Conservation (phyloP, 2,329 filamentous ascomycete species). For the Paraconiothyrium brasiliense region DNA sequence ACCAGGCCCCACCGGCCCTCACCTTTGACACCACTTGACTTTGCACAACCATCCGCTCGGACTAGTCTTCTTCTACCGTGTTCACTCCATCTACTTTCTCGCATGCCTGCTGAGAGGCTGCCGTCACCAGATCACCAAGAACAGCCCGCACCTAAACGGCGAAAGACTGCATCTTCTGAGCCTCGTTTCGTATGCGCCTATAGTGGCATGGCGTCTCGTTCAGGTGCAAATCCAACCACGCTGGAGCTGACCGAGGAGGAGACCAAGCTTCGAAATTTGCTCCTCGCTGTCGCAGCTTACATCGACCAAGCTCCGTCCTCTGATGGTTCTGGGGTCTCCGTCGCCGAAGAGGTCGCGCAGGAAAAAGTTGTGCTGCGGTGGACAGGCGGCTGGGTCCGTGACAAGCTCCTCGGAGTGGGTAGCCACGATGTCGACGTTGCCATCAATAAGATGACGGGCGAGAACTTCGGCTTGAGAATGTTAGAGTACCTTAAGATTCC, state of each 20-base stretch:
- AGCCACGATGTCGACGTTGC: conserved; percentile 87
- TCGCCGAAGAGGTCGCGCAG: conserved; percentile 57
- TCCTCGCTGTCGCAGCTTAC: conserved; percentile 82
- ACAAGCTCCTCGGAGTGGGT: conserved; percentile 76
- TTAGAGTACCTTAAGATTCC: conserved; percentile 72
- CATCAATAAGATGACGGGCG: conserved; percentile 86
- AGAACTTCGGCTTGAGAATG: conserved; percentile 75
- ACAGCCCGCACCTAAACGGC: conserved; percentile 44
- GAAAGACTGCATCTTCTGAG: conserved; percentile 31
- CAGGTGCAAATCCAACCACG: conserved; percentile 27
- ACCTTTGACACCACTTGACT: conserved; percentile 8
- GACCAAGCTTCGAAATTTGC: conserved; percentile 74
- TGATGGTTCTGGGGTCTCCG: conserved; percentile 41
- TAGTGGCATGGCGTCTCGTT: conserved; percentile 40
- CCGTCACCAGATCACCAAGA: conserved; percentile 30
- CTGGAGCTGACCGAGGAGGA: conserved; percentile 75
- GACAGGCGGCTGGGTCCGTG: conserved; percentile 88
- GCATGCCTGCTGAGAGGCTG: conserved; percentile 41
- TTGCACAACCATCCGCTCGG: not conserved
- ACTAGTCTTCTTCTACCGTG: not conserved
- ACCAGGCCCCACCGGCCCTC: conserved; percentile 31
- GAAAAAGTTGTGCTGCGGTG: conserved; percentile 68
- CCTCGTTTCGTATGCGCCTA: conserved; percentile 36
- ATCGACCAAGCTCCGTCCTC: conserved; percentile 61
- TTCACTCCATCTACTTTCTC: conserved; percentile 24